These are phyloP conservation scores for Rhodotorula babjevae DNA, from an alignment of 768 basidiomycete genomes.

Conservation along the genomic window DNA sequence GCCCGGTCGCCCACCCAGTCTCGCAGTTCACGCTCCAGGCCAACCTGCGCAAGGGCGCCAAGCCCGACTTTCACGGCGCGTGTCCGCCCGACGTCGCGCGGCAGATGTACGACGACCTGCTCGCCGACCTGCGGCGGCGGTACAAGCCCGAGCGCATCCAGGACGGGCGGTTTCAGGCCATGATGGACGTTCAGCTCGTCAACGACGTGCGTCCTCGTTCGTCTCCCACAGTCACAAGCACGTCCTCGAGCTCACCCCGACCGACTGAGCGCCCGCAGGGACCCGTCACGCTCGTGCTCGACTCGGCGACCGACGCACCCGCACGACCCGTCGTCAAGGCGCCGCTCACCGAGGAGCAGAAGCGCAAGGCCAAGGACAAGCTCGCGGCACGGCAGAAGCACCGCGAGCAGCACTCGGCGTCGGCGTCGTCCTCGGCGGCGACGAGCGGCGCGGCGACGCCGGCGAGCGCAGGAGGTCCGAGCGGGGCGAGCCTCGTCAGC, in stretches of 20 bases:
- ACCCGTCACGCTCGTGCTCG: constrained; percentile 40
- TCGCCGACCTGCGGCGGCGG: constrained; percentile 19
- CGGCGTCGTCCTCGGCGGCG: constrained; percentile 21
- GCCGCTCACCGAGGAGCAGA: constrained; percentile 6
- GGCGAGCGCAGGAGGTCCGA: constrained; percentile 36
- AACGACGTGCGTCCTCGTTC: constrained; percentile 33
- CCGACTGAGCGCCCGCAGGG: constrained; percentile 36
- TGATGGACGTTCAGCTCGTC: constrained; percentile 40
- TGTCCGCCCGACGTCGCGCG: constrained; percentile 46
- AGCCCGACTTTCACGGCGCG: constrained; percentile 89
- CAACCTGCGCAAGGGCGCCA: constrained; percentile 73
- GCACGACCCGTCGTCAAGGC: constrained; percentile 3
- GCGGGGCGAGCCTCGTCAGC: constrained; percentile 35
- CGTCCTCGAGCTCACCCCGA: background rate
- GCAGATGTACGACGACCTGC: constrained; percentile 31
- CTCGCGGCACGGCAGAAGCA: background rate
- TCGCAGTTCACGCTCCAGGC: constrained; percentile 94
- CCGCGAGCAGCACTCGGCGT: constrained; percentile 39
- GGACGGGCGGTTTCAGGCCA: constrained; percentile 34
- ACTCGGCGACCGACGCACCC: constrained; percentile 27
- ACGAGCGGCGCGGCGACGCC: constrained; percentile 41
- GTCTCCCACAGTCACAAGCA: no score
- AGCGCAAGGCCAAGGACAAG: constrained; percentile 24
- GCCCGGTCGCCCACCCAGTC: constrained; percentile 47
- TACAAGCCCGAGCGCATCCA: constrained; percentile 35